phyloP scores from a whole-genome alignment of 148 eudicot species.

The Dianthus caryophyllus region DNA sequence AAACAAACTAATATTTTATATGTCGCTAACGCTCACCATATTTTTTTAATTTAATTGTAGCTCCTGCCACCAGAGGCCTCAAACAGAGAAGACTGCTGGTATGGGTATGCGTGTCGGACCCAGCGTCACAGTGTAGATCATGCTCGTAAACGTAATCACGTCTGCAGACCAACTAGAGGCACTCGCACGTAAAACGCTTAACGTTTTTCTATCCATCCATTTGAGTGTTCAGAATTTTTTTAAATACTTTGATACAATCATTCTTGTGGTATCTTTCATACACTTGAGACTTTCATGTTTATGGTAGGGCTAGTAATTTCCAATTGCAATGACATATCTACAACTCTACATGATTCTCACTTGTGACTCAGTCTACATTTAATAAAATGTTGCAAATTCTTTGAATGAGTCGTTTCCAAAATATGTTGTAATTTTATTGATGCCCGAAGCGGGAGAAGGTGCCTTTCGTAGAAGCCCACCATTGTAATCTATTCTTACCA shows the following conservation, averaged over 20 bases:
- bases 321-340: no score
- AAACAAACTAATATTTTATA: no score
- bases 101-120: conserved; percentile 79
- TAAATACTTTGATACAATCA: neutral
- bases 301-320: neutral
- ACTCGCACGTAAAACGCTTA: conserved; percentile 11
- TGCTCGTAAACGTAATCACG: conserved; percentile 80
- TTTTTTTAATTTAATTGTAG: conserved; percentile 27
- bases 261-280: neutral
- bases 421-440: no score
- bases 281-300: neutral
- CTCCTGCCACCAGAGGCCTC: conserved; percentile 56
- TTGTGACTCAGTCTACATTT: no score
- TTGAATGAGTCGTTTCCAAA: no score
- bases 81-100: conserved; percentile 81
- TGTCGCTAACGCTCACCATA: neutral
- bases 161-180: conserved; percentile 88
- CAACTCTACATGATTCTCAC: no score
- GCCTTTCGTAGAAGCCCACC: no score
- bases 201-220: neutral
- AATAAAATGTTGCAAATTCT: no score
- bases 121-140: conserved; percentile 78
- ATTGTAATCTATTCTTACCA: no score
- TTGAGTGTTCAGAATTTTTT: no score
- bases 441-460: no score